A percentile compares a stretch with the other conserved stretches of the same genome.
These are phyloP conservation scores for Funneliformis geosporum DNA, from an alignment of 192 early-diverging fungal genomes.

Conservation along the genomic window DNA sequence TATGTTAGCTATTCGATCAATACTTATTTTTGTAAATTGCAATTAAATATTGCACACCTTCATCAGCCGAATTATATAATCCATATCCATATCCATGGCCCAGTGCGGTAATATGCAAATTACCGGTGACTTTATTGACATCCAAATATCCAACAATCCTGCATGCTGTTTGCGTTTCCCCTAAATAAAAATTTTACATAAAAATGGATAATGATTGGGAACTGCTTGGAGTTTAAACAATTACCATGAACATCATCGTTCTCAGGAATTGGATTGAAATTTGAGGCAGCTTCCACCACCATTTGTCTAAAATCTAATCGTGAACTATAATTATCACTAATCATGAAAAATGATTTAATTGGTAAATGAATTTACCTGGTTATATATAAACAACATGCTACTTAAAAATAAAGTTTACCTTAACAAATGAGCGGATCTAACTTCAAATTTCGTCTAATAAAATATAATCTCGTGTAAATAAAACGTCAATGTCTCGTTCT, in stretches of 20 bases:
- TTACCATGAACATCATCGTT: neutral
- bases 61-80: conserved; percentile 59
- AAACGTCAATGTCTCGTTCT: neutral
- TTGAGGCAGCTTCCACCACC: neutral
- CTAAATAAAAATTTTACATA: neutral
- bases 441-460: conserved; percentile 33
- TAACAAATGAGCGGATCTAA: conserved; percentile 12
- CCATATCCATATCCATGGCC: conserved; percentile 83
- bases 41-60: conserved; percentile 46
- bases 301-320: conserved; percentile 19
- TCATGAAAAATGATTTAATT: neutral
- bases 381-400: neutral
- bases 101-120: conserved; percentile 87
- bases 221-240: neutral
- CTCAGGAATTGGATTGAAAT: neutral
- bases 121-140: conserved; percentile 82
- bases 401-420: conserved; percentile 7
- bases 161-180: conserved; percentile 62
- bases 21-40: neutral
- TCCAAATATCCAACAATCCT: conserved; percentile 69
- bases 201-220: neutral
- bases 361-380: neutral
- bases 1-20: conserved; percentile 10
- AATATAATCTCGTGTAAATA: neutral
- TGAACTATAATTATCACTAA: neutral